Conservation (phyloP, 2,329 filamentous ascomycete species). For the Pseudomassariella vexata region DNA sequence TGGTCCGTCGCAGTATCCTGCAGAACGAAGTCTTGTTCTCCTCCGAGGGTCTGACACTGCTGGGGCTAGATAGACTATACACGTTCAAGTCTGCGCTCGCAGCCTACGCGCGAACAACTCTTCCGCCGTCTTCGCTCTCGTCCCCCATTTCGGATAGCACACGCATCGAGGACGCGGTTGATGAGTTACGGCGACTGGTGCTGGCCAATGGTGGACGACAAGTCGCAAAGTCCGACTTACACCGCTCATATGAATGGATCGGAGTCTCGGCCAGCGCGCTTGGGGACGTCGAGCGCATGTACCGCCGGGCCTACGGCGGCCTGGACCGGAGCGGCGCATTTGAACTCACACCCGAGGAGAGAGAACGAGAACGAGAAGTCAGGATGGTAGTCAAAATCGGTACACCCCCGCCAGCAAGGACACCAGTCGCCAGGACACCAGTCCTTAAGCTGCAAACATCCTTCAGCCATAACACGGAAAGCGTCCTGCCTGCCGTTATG, state of each 20-base stretch:
- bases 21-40: constrained; percentile 60
- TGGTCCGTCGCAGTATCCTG: constrained; percentile 49
- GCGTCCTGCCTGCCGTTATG: constrained; percentile 1
- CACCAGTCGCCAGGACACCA: constrained; percentile 23
- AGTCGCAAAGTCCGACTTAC: constrained; percentile 45
- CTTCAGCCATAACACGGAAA: constrained; percentile 24
- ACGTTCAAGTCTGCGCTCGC: constrained; percentile 57
- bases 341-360: constrained; percentile 27
- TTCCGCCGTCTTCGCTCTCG: constrained; percentile 10
- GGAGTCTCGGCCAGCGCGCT: constrained; percentile 44
- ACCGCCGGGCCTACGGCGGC: constrained; percentile 51
- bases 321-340: constrained; percentile 39
- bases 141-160: constrained; percentile 21
- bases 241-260: constrained; percentile 53
- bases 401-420: constrained; percentile 15
- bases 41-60: constrained; percentile 51
- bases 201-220: constrained; percentile 44
- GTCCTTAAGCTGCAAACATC: constrained; percentile 37
- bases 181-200: constrained; percentile 55
- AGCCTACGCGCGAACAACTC: constrained; percentile 42
- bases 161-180: constrained; percentile 52
- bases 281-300: constrained; percentile 49
- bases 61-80: constrained; percentile 58
- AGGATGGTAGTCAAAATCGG: constrained; percentile 8
- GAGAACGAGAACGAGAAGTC: constrained; percentile 6